Evolutionary conservation across 2,329 filamentous ascomycete genomes (phyloP).

Genomic region (Plenodomus lindquistii): DNA sequence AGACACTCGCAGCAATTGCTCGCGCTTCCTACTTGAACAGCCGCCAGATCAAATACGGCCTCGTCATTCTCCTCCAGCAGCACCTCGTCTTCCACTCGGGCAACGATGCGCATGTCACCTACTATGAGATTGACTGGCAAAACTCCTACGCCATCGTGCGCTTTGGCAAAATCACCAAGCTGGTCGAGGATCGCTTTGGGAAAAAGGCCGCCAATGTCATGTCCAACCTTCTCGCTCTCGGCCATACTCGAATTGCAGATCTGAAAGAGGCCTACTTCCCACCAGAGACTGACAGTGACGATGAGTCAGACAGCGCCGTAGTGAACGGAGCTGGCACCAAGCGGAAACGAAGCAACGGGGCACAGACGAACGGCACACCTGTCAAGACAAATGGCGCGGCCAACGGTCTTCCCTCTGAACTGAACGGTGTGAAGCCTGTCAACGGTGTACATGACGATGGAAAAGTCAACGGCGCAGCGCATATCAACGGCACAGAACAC

Average conservation of each 20-base stretch:
- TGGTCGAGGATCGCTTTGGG: constrained; percentile 75
- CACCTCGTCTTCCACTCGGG: constrained; percentile 79
- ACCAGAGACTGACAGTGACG: constrained; percentile 30
- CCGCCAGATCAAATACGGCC: constrained; percentile 77
- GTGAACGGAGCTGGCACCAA: constrained; percentile 27
- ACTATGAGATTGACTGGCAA: constrained; percentile 82
- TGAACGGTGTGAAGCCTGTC: constrained; percentile 8
- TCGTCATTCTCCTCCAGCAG: constrained; percentile 85
- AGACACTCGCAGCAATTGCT: constrained; percentile 69
- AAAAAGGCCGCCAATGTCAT: constrained; percentile 73
- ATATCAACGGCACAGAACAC: constrained; percentile 9
- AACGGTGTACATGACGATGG: constrained; percentile 5
- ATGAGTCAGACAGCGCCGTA: constrained; percentile 37
- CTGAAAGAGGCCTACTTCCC: constrained; percentile 66
- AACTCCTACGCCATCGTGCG: constrained; percentile 83
- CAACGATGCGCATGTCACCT: constrained; percentile 64
- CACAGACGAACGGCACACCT: constrained; percentile 23
- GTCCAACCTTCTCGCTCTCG: constrained; percentile 73
- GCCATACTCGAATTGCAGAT: constrained; percentile 74
- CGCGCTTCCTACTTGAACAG: constrained; percentile 72
- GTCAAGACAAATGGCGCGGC: constrained; percentile 17
- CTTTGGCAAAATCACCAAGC: constrained; percentile 76
- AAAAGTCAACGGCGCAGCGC: constrained; percentile 12
- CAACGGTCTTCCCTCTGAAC: constrained; percentile 13
- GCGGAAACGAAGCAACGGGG: constrained; percentile 26